Conservation (phyloP, 768 basidiomycete species). For the Scleroderma citrinum region DNA sequence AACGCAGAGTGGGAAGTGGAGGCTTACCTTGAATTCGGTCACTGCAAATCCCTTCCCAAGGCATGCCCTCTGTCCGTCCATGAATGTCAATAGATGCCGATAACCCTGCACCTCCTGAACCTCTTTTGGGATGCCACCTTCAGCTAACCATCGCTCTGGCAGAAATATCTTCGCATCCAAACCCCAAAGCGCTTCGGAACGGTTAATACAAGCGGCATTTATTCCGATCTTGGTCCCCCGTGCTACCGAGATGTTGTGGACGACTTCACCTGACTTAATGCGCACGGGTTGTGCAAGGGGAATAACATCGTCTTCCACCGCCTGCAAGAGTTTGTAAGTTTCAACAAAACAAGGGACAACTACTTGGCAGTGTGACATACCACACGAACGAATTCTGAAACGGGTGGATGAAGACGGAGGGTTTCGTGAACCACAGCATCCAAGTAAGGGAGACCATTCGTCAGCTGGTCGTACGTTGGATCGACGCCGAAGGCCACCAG, state of each 20-base stretch:
- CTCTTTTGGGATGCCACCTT: slow-evolving; percentile 17
- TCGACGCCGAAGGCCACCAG: slow-evolving; percentile 37
- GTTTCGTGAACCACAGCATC: slow-evolving; percentile 44
- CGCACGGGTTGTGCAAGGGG: slow-evolving; percentile 47
- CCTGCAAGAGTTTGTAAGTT: slow-evolving; percentile 22
- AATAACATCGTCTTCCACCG: slow-evolving; percentile 49
- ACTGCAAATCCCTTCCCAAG: slow-evolving; percentile 45
- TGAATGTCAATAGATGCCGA: slow-evolving; percentile 45
- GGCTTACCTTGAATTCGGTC: slow-evolving; percentile 28
- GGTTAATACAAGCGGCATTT: slow-evolving; percentile 43
- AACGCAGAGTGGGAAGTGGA: slow-evolving; percentile 6
- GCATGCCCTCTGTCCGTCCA: slow-evolving; percentile 47
- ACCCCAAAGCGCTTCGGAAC: slow-evolving; percentile 56
- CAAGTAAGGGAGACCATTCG: slow-evolving; percentile 45
- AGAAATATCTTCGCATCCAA: slow-evolving; percentile 49
- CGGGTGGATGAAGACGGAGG: slow-evolving; percentile 38
- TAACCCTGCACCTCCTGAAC: slow-evolving; percentile 43
- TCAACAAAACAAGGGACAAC: too few species aligned
- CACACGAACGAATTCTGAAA: slow-evolving; percentile 14
- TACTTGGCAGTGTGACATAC: slow-evolving; percentile 2
- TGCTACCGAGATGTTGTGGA: slow-evolving; percentile 38
- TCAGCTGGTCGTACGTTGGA: slow-evolving; percentile 50
- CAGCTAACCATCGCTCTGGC: slow-evolving; percentile 58
- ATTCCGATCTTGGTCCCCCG: slow-evolving; percentile 42
- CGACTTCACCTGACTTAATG: slow-evolving; percentile 34